Evolutionary conservation across 768 basidiomycete species (phyloP).

Genomic region (Macrolepiota albuminosa): DNA sequence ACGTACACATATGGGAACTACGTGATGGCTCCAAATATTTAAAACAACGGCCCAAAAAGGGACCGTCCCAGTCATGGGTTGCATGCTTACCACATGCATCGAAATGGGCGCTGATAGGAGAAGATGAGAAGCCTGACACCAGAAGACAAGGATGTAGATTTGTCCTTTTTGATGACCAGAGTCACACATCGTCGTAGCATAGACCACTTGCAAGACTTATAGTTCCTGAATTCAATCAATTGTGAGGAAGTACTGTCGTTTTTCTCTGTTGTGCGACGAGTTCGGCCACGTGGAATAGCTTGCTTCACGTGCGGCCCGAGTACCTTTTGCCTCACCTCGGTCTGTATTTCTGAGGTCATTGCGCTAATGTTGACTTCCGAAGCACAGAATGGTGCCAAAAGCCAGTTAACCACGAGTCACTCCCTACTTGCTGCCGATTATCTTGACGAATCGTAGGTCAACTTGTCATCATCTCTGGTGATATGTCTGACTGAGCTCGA

Average conservation of each 20-base stretch:
- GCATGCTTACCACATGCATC: neutral
- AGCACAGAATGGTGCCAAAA: neutral
- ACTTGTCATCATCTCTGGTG: neutral
- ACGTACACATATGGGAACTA: neutral
- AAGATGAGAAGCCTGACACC: neutral
- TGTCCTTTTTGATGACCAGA: neutral
- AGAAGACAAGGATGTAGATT: neutral
- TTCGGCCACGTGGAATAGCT: neutral
- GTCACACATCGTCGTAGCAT: too few species aligned
- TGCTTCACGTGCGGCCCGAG: neutral
- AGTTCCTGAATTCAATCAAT: neutral
- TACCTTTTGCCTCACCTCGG: neutral
- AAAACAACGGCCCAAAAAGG: neutral
- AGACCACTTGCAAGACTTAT: too few species aligned
- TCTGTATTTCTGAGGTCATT: neutral
- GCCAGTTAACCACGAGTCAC: conserved; percentile 13
- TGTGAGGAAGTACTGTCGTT: too few species aligned
- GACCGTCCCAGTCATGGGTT: neutral
- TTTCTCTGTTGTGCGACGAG: neutral
- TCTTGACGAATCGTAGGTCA: conserved; percentile 65
- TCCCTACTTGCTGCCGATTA: conserved; percentile 48
- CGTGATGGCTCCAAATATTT: neutral
- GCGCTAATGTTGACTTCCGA: neutral
- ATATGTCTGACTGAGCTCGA: conserved; percentile 2
- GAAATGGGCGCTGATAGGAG: neutral